Evolutionary conservation across 169 alveolate genomes (phyloP), one percentile per base, ranked within the genome.

Genomic region (Plasmodium vivax): DNA sequence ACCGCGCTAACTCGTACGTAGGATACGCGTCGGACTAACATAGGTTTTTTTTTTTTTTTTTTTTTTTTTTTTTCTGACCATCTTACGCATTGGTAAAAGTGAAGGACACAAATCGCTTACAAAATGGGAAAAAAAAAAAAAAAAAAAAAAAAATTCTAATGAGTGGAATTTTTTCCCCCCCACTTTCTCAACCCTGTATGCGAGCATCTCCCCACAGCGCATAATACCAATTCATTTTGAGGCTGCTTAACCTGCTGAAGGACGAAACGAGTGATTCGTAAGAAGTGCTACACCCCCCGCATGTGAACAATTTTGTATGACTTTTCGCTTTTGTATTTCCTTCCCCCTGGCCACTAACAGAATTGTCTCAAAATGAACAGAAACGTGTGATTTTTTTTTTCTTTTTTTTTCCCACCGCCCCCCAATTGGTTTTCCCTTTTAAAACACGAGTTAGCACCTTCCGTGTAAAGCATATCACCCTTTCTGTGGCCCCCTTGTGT

Each of bases 301-400:
- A 68, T 68, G 77, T 68, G 77, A 68, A 68, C 32, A 68, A 68
- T 68, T 68, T 68, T 68, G 77, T 68, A 68, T 68, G 77, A 27
- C 16, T 19, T 23, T 68, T 9, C 77, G n/a, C 16, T 68, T 68
- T 8, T 68, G 77, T 68, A 68, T 68, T 23, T 27, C 10, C 36
- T 27, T 68, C 12, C n/a, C 9, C 32, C 19, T 68, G 19, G 32
- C 16, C 77, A 68, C 77, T 30, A 68, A 68, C 32, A 68, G 38
- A 68, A 68, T 23, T 68, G 77, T 68, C 77, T 68, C 41, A 68
- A 68, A 19, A 68, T 68, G 38, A 68, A 68, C 38, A 68, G 30
- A 23, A 68, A 68, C 38, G 43, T 68, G 38, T 30, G 77, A 68
- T 68, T 27, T 68, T 27, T 68, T 68, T 68, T 68, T 68, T 19